Conservation (phyloP, 2,329 filamentous ascomycete genomes). For the Monosporascus sp. region DNA sequence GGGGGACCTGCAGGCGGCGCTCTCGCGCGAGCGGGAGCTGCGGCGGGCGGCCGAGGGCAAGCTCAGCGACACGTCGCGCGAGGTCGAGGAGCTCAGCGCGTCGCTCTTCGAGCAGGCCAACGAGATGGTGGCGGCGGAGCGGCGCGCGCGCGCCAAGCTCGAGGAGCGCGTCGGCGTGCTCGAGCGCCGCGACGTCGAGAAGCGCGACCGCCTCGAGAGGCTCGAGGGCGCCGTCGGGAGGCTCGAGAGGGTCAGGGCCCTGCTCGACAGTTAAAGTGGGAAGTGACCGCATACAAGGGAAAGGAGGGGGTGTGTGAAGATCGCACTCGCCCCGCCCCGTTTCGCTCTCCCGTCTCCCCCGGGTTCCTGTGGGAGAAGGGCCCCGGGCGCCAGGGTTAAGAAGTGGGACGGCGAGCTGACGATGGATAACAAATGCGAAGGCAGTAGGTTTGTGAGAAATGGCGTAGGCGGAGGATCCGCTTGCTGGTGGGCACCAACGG, state of each 20-base stretch:
- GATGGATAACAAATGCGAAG: no score
- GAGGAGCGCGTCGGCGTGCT: constrained; percentile 65
- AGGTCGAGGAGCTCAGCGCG: constrained; percentile 74
- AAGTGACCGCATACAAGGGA: no score
- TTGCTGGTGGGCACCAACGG: no score
- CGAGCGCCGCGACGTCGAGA: constrained; percentile 65
- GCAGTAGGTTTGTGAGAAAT: no score
- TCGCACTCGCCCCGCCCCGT: no score
- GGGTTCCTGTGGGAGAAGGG: no score
- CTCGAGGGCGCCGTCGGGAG: constrained; percentile 65
- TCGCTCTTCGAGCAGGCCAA: constrained; percentile 78
- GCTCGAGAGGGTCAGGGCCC: constrained; percentile 62
- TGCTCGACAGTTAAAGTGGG: constrained; percentile 35
- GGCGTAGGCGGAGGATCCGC: no score
- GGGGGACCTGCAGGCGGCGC: constrained; percentile 54
- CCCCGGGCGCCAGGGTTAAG: no score
- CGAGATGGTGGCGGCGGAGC: constrained; percentile 77
- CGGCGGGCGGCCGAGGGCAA: constrained; percentile 64
- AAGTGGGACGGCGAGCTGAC: no score
- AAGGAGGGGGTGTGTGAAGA: no score
- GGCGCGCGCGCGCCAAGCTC: constrained; percentile 63
- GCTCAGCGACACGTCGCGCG: constrained; percentile 59
- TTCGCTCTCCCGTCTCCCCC: no score
- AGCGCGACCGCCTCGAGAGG: constrained; percentile 60
- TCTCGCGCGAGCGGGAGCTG: constrained; percentile 61